These are phyloP conservation scores for Basipetospora sp. DNA, from an alignment of 2,329 filamentous ascomycete species.

Conservation along the genomic window DNA sequence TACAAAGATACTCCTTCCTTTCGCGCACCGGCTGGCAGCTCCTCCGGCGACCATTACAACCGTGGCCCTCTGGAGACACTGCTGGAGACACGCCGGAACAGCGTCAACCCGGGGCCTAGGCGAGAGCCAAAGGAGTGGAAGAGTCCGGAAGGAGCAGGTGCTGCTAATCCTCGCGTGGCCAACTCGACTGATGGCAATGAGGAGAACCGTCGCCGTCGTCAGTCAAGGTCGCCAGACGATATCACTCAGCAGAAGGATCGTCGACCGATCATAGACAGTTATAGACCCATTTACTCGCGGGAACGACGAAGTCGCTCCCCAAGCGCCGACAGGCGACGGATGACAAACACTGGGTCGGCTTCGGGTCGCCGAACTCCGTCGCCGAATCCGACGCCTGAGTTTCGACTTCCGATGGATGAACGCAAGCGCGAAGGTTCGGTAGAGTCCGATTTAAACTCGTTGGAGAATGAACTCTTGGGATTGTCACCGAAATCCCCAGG, in stretches of 20 bases:
- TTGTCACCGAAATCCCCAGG: conserved; percentile 14
- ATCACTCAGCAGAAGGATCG: not conserved
- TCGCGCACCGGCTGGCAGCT: not conserved
- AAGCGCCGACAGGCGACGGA: conserved; percentile 7
- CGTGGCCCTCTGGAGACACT: conserved; percentile 10
- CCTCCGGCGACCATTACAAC: conserved; percentile 8
- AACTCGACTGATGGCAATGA: no score
- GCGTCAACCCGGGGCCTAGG: conserved; percentile 6
- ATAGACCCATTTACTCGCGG: conserved; percentile 3
- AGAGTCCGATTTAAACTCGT: conserved; percentile 21
- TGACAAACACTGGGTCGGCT: conserved; percentile 3
- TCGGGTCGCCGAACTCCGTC: not conserved
- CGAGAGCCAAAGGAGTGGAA: conserved; percentile 7
- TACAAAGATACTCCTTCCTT: conserved; percentile 31
- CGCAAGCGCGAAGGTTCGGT: conserved; percentile 1
- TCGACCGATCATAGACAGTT: conserved; percentile 4
- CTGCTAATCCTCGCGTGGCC: not conserved
- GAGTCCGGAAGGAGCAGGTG: not conserved
- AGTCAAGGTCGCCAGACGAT: not conserved
- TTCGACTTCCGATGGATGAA: not conserved
- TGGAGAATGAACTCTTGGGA: conserved; percentile 25
- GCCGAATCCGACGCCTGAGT: not conserved
- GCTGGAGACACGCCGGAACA: conserved; percentile 4
- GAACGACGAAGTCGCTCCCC: conserved; percentile 10
- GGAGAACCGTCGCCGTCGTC: no score